These are phyloP conservation scores for Mortierella sp. DNA, from an alignment of 371 early-diverging fungal genomes.

Conservation along the genomic window DNA sequence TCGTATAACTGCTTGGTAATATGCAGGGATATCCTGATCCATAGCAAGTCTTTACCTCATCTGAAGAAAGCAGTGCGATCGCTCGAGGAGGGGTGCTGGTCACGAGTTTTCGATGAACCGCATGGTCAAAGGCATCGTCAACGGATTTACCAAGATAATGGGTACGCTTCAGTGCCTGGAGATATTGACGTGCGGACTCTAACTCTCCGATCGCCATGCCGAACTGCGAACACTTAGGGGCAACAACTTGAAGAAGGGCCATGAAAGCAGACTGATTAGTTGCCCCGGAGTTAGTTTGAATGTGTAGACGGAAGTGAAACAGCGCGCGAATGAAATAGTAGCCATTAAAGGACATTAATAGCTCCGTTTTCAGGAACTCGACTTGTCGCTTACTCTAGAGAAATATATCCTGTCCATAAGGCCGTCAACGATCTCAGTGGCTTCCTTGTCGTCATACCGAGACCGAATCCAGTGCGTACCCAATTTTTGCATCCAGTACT, in stretches of 20 bases:
- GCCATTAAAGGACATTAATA: too few relatives aligned
- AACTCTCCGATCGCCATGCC: slow-evolving; percentile 18
- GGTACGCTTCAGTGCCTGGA: slow-evolving; percentile 19
- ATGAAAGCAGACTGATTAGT: slow-evolving; percentile 49
- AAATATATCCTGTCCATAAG: slow-evolving; percentile 29
- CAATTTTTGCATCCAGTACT: slow-evolving; percentile 40
- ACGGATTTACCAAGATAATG: slow-evolving; percentile 12
- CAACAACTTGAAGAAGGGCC: slow-evolving; percentile 35
- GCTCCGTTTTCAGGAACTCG: background rate
- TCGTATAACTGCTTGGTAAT: too few relatives aligned
- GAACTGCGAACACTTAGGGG: slow-evolving; percentile 39
- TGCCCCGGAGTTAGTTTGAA: slow-evolving; percentile 34
- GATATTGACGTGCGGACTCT: slow-evolving; percentile 9
- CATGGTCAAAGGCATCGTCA: slow-evolving; percentile 70
- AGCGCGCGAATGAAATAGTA: too few relatives aligned
- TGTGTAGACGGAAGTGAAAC: too few relatives aligned
- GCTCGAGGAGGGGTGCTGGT: slow-evolving; percentile 80
- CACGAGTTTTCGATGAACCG: slow-evolving; percentile 74
- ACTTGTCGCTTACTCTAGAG: slow-evolving; percentile 31
- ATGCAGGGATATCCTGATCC: too few relatives aligned
- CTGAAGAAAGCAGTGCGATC: slow-evolving; percentile 60
- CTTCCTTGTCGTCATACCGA: slow-evolving; percentile 12
- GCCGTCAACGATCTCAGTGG: slow-evolving; percentile 9
- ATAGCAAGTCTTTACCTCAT: slow-evolving; percentile 51
- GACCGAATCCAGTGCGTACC: slow-evolving; percentile 46